Conservation (phyloP, 441 rosid species). For the Eruca vesicaria region DNA sequence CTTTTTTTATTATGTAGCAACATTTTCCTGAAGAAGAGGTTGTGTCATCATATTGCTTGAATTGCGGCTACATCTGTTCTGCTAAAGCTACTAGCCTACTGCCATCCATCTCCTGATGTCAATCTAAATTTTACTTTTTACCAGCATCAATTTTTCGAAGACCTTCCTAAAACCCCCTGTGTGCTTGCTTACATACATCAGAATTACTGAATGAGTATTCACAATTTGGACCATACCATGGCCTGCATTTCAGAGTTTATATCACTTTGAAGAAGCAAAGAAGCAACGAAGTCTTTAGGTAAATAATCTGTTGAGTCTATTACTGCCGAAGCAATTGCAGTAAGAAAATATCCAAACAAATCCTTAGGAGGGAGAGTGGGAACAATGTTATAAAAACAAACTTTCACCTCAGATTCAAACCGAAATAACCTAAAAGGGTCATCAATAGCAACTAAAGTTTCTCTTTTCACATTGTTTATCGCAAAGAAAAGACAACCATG, state of each 20-base stretch:
- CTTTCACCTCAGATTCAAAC: neutral
- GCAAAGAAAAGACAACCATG: neutral
- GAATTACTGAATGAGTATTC: too few species aligned
- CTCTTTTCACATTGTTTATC: conserved; percentile 16
- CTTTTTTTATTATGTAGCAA: too few species aligned
- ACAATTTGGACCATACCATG: too few species aligned
- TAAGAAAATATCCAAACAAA: neutral
- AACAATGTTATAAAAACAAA: neutral
- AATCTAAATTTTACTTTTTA: too few species aligned
- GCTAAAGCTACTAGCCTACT: too few species aligned
- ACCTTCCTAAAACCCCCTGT: neutral
- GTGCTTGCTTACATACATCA: too few species aligned
- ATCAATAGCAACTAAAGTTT: neutral
- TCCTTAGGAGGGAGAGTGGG: neutral
- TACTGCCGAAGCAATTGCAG: neutral
- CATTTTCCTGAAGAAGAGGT: too few species aligned
- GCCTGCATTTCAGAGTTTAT: too few species aligned
- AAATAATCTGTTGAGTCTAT: neutral
- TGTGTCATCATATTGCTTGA: neutral
- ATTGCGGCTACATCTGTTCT: neutral
- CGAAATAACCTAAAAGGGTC: neutral
- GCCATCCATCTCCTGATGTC: too few species aligned
- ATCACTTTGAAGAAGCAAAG: neutral
- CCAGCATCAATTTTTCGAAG: neutral
- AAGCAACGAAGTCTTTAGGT: neutral